A percentile compares a stretch with the other conserved stretches of the same genome.
Conservation (phyloP, 768 basidiomycete genomes). For the Daedaleopsis nitida region DNA sequence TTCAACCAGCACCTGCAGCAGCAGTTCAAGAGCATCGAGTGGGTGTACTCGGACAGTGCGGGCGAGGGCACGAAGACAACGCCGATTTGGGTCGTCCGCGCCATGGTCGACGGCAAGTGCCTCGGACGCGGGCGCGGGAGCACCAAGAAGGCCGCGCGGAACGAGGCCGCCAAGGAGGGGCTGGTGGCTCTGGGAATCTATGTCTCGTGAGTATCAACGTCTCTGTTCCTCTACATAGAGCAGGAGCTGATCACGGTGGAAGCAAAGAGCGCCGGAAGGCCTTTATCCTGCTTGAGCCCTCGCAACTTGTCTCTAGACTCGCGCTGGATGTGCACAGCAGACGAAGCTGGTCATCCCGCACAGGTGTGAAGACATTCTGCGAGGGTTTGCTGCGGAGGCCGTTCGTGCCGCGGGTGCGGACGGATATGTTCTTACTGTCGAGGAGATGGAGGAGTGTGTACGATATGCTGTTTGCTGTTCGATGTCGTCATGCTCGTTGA, state of each 20-base stretch:
- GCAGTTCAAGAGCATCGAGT: constrained; percentile 59
- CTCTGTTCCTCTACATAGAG: no score
- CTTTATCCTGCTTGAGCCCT: constrained; percentile 16
- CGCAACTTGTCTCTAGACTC: constrained; percentile 33
- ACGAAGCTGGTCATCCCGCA: constrained; percentile 51
- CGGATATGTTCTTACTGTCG: background rate
- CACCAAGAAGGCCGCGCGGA: constrained; percentile 79
- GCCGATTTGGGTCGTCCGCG: constrained; percentile 73
- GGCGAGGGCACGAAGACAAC: constrained; percentile 60
- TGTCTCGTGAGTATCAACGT: constrained; percentile 40
- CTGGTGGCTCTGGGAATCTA: constrained; percentile 52
- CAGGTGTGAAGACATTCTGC: constrained; percentile 66
- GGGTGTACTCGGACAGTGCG: constrained; percentile 60
- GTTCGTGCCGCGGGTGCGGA: constrained; percentile 9
- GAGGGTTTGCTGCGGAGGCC: constrained; percentile 28
- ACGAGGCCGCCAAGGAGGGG: constrained; percentile 80
- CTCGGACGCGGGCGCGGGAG: constrained; percentile 66
- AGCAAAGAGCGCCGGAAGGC: constrained; percentile 20
- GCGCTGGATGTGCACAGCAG: constrained; percentile 31
- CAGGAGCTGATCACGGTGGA: background rate
- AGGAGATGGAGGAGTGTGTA: background rate
- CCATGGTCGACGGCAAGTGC: constrained; percentile 59
- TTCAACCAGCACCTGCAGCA: constrained; percentile 81
- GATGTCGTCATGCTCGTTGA: constrained; percentile 3
- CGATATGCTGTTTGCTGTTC: constrained; percentile 7